phyloP scores from a whole-genome alignment of 768 basidiomycete species.

The Amanita rimosa region DNA sequence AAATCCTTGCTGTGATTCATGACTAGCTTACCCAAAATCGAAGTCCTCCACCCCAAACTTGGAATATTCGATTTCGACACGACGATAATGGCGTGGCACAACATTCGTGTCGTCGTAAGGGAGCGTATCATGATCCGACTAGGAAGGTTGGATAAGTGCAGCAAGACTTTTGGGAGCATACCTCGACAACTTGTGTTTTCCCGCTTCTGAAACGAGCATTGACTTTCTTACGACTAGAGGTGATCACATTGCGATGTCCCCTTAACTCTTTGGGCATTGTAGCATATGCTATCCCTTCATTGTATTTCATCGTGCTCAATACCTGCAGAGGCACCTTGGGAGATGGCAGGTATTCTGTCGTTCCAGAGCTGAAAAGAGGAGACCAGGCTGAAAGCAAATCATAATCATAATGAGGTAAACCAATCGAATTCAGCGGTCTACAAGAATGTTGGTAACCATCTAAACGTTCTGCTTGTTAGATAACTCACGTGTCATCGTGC shows the following conservation, averaged over 20 bases:
- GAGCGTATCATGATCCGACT: constrained; percentile 46
- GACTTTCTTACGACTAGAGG: constrained; percentile 36
- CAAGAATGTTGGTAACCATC: not conserved
- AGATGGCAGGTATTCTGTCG: constrained; percentile 51
- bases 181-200: constrained; percentile 39
- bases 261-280: constrained; percentile 76
- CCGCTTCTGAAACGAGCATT: constrained; percentile 83
- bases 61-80: constrained; percentile 96
- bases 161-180: constrained; percentile 10
- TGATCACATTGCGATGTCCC: constrained; percentile 72
- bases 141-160: not conserved
- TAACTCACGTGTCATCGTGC: constrained; percentile 66
- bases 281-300: constrained; percentile 88
- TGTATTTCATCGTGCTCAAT: constrained; percentile 66
- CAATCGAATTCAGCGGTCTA: constrained; percentile 83
- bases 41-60: constrained; percentile 99
- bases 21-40: constrained; percentile 71
- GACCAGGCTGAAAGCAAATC: constrained; percentile 70
- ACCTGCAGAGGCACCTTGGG: constrained; percentile 74
- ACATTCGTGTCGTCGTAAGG: constrained; percentile 40
- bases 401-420: constrained; percentile 73
- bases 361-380: constrained; percentile 26
- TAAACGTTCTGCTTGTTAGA: not conserved
- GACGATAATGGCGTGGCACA: constrained; percentile 75
- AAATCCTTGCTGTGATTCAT: not conserved